These are phyloP conservation scores for Fraxinus nigra DNA, from an alignment of 305 asterid genomes.

Conservation along the genomic window DNA sequence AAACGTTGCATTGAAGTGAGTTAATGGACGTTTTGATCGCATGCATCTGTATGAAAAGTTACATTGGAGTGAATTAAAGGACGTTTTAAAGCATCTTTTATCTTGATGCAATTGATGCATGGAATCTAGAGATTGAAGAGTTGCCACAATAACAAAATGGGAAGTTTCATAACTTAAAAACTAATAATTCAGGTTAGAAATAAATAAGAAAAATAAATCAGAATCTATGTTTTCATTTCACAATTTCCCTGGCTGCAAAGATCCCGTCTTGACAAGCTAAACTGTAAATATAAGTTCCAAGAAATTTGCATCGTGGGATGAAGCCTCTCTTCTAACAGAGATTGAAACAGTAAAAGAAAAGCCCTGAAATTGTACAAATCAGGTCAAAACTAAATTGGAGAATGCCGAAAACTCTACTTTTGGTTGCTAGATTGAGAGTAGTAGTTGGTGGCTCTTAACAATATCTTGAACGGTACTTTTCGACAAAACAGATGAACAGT, in stretches of 20 bases:
- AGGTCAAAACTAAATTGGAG: background rate
- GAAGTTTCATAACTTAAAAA: background rate
- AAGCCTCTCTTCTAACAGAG: background rate
- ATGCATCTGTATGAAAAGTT: background rate
- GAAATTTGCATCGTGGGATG: background rate
- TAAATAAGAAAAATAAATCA: background rate
- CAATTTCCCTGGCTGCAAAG: background rate
- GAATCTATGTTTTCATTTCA: background rate
- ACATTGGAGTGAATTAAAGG: background rate
- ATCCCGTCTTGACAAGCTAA: background rate
- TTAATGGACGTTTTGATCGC: background rate
- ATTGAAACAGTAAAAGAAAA: background rate
- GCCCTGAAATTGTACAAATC: background rate
- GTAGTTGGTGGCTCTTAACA: background rate
- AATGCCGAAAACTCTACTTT: background rate
- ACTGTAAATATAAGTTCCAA: constrained; percentile 3
- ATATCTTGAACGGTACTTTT: background rate
- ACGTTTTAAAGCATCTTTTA: background rate
- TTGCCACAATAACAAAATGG: background rate
- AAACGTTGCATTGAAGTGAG: background rate
- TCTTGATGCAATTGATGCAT: background rate
- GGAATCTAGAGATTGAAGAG: background rate
- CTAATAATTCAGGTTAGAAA: background rate
- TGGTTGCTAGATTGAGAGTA: background rate
- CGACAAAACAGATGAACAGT: background rate